Evolutionary conservation across 2,329 filamentous ascomycete genomes (phyloP).

Genomic region (Cadophora sp.): DNA sequence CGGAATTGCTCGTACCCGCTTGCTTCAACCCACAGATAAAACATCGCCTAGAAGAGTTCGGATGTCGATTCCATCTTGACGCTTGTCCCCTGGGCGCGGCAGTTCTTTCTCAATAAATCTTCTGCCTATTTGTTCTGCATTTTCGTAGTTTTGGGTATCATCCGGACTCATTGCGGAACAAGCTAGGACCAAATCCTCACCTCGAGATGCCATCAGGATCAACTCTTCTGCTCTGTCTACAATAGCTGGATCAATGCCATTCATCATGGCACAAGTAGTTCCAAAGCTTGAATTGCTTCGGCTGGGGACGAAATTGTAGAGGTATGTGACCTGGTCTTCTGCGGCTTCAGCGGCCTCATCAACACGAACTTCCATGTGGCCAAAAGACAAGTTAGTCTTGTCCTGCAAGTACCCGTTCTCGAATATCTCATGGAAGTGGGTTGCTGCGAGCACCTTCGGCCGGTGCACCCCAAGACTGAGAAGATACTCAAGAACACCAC

Average conservation of each 20-base stretch:
- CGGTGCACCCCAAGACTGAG: slow-evolving; percentile 51
- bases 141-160: slow-evolving; percentile 71
- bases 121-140: slow-evolving; percentile 68
- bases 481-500: slow-evolving; percentile 64
- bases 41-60: slow-evolving; percentile 41
- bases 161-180: slow-evolving; percentile 70
- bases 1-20: slow-evolving; percentile 1
- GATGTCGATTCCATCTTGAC: slow-evolving; percentile 32
- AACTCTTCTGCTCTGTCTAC: slow-evolving; percentile 80
- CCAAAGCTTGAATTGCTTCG: slow-evolving; percentile 84
- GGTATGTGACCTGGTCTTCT: slow-evolving; percentile 72
- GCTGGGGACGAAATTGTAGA: slow-evolving; percentile 74
- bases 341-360: slow-evolving; percentile 56
- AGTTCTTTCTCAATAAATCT: slow-evolving; percentile 56
- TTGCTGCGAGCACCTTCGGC: slow-evolving; percentile 66
- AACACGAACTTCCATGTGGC: slow-evolving; percentile 74
- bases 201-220: slow-evolving; percentile 68
- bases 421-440: slow-evolving; percentile 76
- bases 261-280: slow-evolving; percentile 82
- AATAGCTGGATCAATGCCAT: slow-evolving; percentile 77
- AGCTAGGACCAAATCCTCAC: slow-evolving; percentile 77
- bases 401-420: slow-evolving; percentile 63
- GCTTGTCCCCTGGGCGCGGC: slow-evolving; percentile 30
- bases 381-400: slow-evolving; percentile 61
- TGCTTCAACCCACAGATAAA: slow-evolving; percentile 29